These are phyloP conservation scores for Aphanomyces astaci DNA, from an alignment of 352 stramenopile species.

Conservation along the genomic window DNA sequence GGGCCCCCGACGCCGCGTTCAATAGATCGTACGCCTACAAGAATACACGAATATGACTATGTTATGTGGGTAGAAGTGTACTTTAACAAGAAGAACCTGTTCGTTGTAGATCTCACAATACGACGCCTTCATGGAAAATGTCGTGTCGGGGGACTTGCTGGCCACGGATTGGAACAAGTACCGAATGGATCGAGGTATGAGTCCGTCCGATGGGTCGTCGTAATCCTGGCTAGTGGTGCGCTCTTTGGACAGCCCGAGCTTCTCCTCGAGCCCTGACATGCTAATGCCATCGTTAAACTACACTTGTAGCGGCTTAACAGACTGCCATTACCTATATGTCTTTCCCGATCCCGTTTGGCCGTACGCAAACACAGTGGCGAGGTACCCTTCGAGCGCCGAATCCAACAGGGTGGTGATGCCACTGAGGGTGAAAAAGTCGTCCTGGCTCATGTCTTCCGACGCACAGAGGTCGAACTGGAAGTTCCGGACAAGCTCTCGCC, in stretches of 20 bases:
- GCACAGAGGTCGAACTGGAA: conserved; percentile 75
- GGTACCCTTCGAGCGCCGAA: conserved; percentile 58
- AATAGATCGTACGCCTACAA: conserved; percentile 60
- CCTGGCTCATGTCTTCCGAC: conserved; percentile 47
- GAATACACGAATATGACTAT: no score
- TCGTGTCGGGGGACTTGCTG: conserved; percentile 27
- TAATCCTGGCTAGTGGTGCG: neutral
- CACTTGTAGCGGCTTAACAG: neutral
- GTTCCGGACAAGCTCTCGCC: conserved; percentile 59
- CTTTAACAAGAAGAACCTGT: conserved; percentile 25
- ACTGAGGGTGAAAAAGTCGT: conserved; percentile 52
- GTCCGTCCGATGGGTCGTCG: conserved; percentile 45
- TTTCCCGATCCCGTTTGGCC: conserved; percentile 61
- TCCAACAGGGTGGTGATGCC: conserved; percentile 53
- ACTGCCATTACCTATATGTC: conserved; percentile 59
- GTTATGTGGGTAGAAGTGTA: no score
- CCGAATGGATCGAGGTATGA: conserved; percentile 66
- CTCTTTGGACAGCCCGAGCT: conserved; percentile 27
- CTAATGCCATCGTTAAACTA: neutral
- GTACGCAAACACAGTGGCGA: conserved; percentile 62
- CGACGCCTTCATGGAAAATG: conserved; percentile 54
- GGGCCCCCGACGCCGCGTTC: conserved; percentile 45
- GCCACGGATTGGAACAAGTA: conserved; percentile 43
- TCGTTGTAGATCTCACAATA: conserved; percentile 85
- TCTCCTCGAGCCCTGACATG: conserved; percentile 70